Evolutionary conservation across 768 basidiomycete species (phyloP).

Genomic region (Boletus pseudo-olivaceus): DNA sequence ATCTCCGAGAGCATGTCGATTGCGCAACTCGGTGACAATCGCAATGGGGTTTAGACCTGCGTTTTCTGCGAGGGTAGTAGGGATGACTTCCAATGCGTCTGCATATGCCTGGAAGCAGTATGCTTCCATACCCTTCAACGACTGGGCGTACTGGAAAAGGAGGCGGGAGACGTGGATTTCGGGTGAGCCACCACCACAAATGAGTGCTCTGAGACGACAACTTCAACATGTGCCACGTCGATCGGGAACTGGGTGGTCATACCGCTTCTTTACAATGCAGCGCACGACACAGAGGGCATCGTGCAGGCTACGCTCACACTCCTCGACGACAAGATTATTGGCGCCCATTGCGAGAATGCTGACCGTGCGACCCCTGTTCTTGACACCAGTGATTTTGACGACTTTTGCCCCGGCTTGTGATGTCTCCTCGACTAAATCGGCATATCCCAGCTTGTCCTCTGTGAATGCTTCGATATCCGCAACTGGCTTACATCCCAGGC

Average conservation of each 20-base stretch:
- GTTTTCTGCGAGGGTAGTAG: conserved; percentile 96
- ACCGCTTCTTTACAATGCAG: conserved; percentile 98
- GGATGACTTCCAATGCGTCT: conserved; percentile 96
- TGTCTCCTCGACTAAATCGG: conserved; percentile 91
- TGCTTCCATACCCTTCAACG: conserved; percentile 96
- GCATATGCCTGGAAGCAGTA: conserved; percentile 99
- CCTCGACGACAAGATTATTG: conserved; percentile 92
- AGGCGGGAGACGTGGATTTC: conserved; percentile 95
- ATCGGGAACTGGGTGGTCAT: conserved; percentile 19
- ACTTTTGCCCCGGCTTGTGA: conserved; percentile 82
- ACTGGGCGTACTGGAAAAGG: conserved; percentile 86
- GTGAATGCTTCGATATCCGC: conserved; percentile 98
- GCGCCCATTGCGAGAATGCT: conserved; percentile 93
- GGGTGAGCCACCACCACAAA: conserved; percentile 95
- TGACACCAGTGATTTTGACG: conserved; percentile 91
- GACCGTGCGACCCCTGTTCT: conserved; percentile 91
- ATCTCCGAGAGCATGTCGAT: conserved; percentile 94
- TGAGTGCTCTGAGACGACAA: conserved; percentile 62
- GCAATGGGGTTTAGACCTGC: conserved; percentile 97
- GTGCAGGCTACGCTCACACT: conserved; percentile 95
- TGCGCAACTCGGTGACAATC: conserved; percentile 96
- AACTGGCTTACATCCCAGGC: conserved; percentile 91
- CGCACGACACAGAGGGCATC: conserved; percentile 99
- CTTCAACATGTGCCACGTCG: not conserved
- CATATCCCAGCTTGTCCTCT: conserved; percentile 96